phyloP scores from a whole-genome alignment of 148 eudicot species.

The Vaccinium vitisidaea region DNA sequence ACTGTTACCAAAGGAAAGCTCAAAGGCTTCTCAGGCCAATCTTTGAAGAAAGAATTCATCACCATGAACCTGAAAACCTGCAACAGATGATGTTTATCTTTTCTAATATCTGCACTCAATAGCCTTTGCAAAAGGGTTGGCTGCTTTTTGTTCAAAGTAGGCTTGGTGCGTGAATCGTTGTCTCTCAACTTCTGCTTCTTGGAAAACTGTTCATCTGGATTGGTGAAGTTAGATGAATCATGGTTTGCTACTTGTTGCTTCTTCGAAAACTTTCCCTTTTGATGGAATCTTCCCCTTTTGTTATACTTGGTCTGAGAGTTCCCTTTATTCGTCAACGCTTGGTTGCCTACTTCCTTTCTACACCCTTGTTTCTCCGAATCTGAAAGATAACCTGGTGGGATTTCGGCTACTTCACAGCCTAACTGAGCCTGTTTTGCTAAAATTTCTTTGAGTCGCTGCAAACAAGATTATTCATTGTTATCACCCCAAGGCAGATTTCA shows the following conservation, averaged over 20 bases:
- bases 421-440: slow-evolving; percentile 84
- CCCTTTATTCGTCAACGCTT: slow-evolving; percentile 36
- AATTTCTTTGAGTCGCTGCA: slow-evolving; percentile 90
- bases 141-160: slow-evolving; percentile 27
- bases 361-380: slow-evolving; percentile 46
- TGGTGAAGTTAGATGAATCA: slow-evolving; percentile 21
- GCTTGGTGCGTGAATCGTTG: slow-evolving; percentile 14
- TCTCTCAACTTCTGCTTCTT: slow-evolving; percentile 30
- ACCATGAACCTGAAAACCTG: slow-evolving; percentile 85
- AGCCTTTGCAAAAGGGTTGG: slow-evolving; percentile 83
- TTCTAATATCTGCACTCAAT: slow-evolving; percentile 57
- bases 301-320: slow-evolving; percentile 50
- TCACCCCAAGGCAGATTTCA: not conserved
- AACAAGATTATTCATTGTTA: slow-evolving; percentile 1
- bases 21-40: slow-evolving; percentile 54
- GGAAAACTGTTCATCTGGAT: slow-evolving; percentile 26
- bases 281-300: slow-evolving; percentile 50
- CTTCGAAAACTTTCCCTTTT: slow-evolving; percentile 29
- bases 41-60: slow-evolving; percentile 73
- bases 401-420: slow-evolving; percentile 95
- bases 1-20: slow-evolving; percentile 62
- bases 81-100: slow-evolving; percentile 56
- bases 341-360: slow-evolving; percentile 32
- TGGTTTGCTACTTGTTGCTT: slow-evolving; percentile 28
- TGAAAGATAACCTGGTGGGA: slow-evolving; percentile 67